Percentiles rank a stretch among this genome's conserved stretches.
phyloP scores from a whole-genome alignment of 2,329 filamentous ascomycete genomes.

The Beauveria brongniartii region DNA sequence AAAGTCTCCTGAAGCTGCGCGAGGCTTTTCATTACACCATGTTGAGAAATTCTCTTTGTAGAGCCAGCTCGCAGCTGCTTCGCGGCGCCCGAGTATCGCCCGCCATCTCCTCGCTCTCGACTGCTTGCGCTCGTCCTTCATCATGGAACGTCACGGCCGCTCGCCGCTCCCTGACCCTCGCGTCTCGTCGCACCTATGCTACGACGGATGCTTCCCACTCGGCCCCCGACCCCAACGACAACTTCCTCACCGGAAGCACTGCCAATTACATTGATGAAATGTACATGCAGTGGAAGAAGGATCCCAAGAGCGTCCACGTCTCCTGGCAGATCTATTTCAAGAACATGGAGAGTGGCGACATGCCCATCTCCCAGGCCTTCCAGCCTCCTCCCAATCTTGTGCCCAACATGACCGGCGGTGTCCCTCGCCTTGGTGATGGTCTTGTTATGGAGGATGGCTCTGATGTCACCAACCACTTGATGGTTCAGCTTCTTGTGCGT shows the following conservation, averaged over 20 bases:
- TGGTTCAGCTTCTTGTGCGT: slow-evolving; percentile 93
- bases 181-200: slow-evolving; percentile 44
- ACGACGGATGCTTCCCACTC: slow-evolving; percentile 40
- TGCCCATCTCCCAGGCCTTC: slow-evolving; percentile 96
- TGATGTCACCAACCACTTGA: slow-evolving; percentile 91
- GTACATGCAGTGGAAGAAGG: slow-evolving; percentile 96
- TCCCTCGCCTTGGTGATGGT: slow-evolving; percentile 64
- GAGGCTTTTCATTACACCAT: slow-evolving; percentile 42
- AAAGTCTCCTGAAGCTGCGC: slow-evolving; percentile 12
- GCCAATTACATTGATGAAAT: slow-evolving; percentile 99
- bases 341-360: slow-evolving; percentile 97
- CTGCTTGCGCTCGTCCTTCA: slow-evolving; percentile 29
- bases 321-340: slow-evolving; percentile 99
- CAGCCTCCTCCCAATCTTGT: slow-evolving; percentile 90
- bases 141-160: slow-evolving; percentile 37
- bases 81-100: slow-evolving; percentile 42
- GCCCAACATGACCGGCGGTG: slow-evolving; percentile 69
- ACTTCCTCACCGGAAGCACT: slow-evolving; percentile 91
- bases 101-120: slow-evolving; percentile 35
- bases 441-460: slow-evolving; percentile 61
- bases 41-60: slow-evolving; percentile 62
- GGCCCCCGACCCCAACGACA: slow-evolving; percentile 76
- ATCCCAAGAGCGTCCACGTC: slow-evolving; percentile 87
- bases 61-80: slow-evolving; percentile 57
- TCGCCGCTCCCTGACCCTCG: slow-evolving; percentile 42